Conservation (phyloP, 2,329 filamentous ascomycete species). For the Microcyclosporella mali region DNA sequence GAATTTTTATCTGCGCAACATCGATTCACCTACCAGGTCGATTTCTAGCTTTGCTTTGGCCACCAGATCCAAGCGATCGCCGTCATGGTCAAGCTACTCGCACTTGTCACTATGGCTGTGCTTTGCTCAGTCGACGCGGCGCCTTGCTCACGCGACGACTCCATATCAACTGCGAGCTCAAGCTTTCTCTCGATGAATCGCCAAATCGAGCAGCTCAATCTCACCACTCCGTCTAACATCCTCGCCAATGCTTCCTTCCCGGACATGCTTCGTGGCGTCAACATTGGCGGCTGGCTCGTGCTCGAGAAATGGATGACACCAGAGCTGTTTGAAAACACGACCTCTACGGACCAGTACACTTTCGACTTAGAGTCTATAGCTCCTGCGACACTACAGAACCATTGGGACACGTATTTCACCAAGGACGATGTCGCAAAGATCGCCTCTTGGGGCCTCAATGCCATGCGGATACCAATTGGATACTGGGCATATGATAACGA, state of each 20-base stretch:
- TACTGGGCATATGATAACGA: constrained; percentile 47
- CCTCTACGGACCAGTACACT: constrained; percentile 34
- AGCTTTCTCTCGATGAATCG: not conserved
- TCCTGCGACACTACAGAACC: constrained; percentile 23
- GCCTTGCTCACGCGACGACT: not conserved
- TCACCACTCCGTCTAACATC: not conserved
- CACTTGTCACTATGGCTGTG: too few relatives aligned
- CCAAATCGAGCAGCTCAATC: not conserved
- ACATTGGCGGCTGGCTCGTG: constrained; percentile 35
- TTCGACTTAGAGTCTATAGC: constrained; percentile 33
- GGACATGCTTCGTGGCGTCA: constrained; percentile 30
- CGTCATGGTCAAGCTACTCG: too few relatives aligned
- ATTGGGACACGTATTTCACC: constrained; percentile 36
- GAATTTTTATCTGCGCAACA: too few relatives aligned
- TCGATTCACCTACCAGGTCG: too few relatives aligned
- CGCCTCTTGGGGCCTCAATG: constrained; percentile 32
- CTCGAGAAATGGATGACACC: constrained; percentile 35
- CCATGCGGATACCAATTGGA: constrained; percentile 46
- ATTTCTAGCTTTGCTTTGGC: too few relatives aligned
- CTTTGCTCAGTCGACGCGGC: too few relatives aligned
- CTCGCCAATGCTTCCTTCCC: constrained; percentile 3
- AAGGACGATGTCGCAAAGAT: constrained; percentile 38
- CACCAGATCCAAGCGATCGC: too few relatives aligned
- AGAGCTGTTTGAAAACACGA: constrained; percentile 31
- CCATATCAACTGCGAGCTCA: too few relatives aligned